phyloP scores from a whole-genome alignment of 768 basidiomycete species.

The Coprinellus micaceus region DNA sequence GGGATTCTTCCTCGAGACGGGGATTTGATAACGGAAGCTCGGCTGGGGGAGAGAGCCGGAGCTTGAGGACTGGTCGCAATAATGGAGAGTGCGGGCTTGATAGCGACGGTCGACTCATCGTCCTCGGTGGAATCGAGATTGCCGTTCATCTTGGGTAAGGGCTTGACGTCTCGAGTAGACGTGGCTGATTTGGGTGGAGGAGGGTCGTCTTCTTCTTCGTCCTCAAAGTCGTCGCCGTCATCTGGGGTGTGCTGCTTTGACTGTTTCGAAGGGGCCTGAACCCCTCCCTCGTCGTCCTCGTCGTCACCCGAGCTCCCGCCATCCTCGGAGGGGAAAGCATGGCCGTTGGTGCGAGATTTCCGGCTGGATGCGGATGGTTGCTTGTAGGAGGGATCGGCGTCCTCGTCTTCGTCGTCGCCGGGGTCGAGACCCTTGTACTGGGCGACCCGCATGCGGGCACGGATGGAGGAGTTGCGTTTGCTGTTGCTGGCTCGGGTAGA shows the following conservation, averaged over 20 bases:
- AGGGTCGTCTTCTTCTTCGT: too few relatives aligned
- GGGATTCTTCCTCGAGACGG: slow-evolving; percentile 19
- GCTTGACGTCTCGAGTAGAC: too few relatives aligned
- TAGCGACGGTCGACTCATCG: too few relatives aligned
- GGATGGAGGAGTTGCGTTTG: slow-evolving; percentile 17
- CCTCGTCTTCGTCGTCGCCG: slow-evolving; percentile 17
- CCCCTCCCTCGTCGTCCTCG: slow-evolving; percentile 16
- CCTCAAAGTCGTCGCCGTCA: too few relatives aligned
- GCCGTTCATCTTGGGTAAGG: too few relatives aligned
- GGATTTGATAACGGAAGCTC: slow-evolving; percentile 6
- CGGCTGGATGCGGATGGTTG: slow-evolving; percentile 1
- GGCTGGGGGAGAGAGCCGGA: background rate
- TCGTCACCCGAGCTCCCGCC: slow-evolving; percentile 9
- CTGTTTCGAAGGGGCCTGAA: slow-evolving; percentile 3
- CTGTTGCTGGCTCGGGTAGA: background rate
- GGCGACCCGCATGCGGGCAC: slow-evolving; percentile 14
- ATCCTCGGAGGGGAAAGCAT: slow-evolving; percentile 26
- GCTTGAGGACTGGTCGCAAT: too few relatives aligned
- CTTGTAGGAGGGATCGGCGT: slow-evolving; percentile 8
- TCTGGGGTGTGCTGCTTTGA: too few relatives aligned
- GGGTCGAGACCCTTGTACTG: slow-evolving; percentile 6
- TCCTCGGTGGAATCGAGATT: too few relatives aligned
- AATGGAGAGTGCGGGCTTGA: slow-evolving; percentile 9
- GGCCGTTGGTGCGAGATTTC: slow-evolving; percentile 14
- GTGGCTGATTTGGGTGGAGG: too few relatives aligned